Evolutionary conservation across 2,329 filamentous ascomycete genomes (phyloP), one percentile per base, ranked within the genome.

Genomic region (Monilinia vaccinii-corymbosi): DNA sequence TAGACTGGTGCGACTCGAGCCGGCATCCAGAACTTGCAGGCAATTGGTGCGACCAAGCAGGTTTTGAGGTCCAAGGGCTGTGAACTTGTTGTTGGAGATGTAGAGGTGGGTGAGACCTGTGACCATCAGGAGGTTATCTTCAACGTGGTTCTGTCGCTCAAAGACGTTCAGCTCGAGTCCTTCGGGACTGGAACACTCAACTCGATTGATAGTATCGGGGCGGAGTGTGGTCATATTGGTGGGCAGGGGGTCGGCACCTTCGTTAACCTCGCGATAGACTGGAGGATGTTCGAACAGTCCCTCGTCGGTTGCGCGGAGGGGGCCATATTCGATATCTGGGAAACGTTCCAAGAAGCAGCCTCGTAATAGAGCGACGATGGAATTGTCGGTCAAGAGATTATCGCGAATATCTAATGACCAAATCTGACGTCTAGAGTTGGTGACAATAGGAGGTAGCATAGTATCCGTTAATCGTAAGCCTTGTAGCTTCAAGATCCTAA

Each of bases 321-420:
- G 38, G 21, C 51, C 51, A 32, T 44, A 14, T 18, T 44, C 23
- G 11, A 32, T 28, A n/a, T 18, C 9, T 28, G 57, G 57, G 4
- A 59, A 44, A n/a, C 49, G 44, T 4, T 8, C 23, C 3, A 46
- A 18, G 10, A 59, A 59, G 14, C 57, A 47, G 62, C 73, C 76
- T 21, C 65, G 63, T 7, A 68, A 47, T 7, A 69, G 62, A 3
- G 52, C 42, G 9, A 73, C 67, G 13, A 83, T 65, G 4, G 72
- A 65, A 2, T 42, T 65, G 65, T 85, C 81, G 0, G 76, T 78
- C 11, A 86, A 67, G 13, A 73, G 75, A 64, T 86, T 86, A 7
- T 75, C 57, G 42, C 75, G 73, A 0, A 85, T 53, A 62, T 86
- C 81, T 5, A 85, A 67, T 64, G 82, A 83, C 82, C 82, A 85